These are phyloP conservation scores for Taphrina confusa DNA, from an alignment of 1,139 yeast species.

Conservation along the genomic window DNA sequence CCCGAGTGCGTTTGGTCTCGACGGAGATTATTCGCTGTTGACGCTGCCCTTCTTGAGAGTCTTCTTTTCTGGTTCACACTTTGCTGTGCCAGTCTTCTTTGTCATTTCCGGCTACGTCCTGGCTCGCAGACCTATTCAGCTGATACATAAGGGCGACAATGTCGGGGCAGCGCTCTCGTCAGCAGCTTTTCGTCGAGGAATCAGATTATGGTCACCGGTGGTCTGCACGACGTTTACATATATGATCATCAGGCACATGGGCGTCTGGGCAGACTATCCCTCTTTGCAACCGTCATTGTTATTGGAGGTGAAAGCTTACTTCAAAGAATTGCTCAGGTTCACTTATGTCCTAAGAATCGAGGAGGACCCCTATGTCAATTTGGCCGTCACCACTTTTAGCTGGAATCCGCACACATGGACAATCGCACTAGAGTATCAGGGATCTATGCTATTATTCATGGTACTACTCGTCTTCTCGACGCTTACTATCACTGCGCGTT, in stretches of 20 bases:
- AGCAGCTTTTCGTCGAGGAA: constrained; percentile 20
- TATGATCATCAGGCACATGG: constrained; percentile 15
- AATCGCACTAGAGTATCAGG: constrained; percentile 27
- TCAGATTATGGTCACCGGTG: constrained; percentile 17
- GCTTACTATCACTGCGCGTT: background rate
- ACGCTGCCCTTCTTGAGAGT: constrained; percentile 11
- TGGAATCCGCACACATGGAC: constrained; percentile 30
- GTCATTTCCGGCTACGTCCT: constrained; percentile 30
- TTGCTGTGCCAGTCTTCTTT: constrained; percentile 23
- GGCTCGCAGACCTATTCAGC: constrained; percentile 8
- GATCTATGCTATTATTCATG: constrained; percentile 17
- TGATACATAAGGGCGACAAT: background rate
- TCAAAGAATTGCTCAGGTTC: constrained; percentile 16
- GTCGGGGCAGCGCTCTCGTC: constrained; percentile 10
- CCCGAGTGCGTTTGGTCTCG: constrained; percentile 7
- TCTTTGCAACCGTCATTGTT: constrained; percentile 1
- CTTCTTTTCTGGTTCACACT: constrained; percentile 22
- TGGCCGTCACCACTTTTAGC: constrained; percentile 6
- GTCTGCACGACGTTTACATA: constrained; percentile 16
- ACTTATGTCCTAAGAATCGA: constrained; percentile 12
- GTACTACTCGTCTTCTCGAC: constrained; percentile 1
- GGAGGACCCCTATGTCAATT: constrained; percentile 15
- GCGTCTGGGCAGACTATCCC: constrained; percentile 28
- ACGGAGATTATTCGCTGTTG: constrained; percentile 9
- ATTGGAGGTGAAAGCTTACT: constrained; percentile 10